Evolutionary conservation across 768 basidiomycete species (phyloP), one percentile per base, ranked within the genome.

Genomic region (Lactifluus subvellereus): DNA sequence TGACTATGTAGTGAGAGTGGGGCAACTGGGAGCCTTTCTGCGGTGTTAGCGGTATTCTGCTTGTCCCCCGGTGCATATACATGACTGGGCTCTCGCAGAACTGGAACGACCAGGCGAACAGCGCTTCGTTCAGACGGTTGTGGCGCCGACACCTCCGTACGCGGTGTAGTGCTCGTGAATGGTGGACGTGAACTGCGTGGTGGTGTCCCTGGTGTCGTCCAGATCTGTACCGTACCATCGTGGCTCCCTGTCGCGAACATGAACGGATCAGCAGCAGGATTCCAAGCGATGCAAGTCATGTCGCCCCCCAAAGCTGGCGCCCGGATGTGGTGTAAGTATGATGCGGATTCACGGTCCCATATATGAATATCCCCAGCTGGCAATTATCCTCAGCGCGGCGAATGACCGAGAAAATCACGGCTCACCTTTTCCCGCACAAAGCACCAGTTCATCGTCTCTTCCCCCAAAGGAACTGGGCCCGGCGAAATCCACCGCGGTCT

Each of bases 401-500:
- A 33, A 66, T 6, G 11, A 40, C 53, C 4, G 49, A 49, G 35
- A 9, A 11, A 22, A 40, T 30, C 27, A 13, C 4, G 32, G 68
- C 74, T 50, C 54, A 84, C 89, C 79, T 82, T 92, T 91, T 6
- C 86, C 85, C 40, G 86, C 86, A 69, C 89, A 88, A 5, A 92
- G 76, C 7, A 93, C 84, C 43, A 91, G 76, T 69, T 92, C 87
- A 66, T 90, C 87, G 65, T 87, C 84, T 69, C 82, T 83, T 8
- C 91, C 90, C 35, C 89, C 90, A 59, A 92, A 91, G 73, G 89
- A 89, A 69, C 88, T 90, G 4, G 87, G 83, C 0, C 91, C 90
- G 2, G 88, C 85, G 68, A 91, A 90, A 69, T 91, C 87, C 14
- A 89, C 83, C 11, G 77, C 65, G 14, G 76, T 75, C 70, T 86